Conservation (phyloP, 2,329 filamentous ascomycete genomes). For the Hymenotorrendiella dingleyae region DNA sequence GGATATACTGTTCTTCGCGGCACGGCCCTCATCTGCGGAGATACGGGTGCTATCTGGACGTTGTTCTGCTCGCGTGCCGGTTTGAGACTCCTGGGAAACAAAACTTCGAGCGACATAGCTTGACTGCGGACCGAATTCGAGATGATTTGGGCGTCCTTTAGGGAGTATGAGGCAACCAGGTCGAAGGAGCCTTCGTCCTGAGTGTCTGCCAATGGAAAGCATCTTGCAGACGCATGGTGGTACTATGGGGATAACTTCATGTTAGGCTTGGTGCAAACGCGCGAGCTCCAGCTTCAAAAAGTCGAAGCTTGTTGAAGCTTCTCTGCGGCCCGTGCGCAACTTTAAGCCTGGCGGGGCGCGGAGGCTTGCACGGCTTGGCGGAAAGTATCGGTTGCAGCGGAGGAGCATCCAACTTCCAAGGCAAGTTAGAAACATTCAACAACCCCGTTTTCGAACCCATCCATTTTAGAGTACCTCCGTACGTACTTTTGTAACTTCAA, state of each 20-base stretch:
- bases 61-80: no score
- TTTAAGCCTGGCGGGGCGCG: background rate
- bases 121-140: background rate
- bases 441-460: no score
- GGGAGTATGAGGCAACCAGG: background rate
- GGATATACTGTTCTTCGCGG: no score
- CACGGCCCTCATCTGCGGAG: no score
- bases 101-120: background rate
- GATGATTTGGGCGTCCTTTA: background rate
- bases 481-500: background rate
- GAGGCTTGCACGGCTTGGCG: no score
- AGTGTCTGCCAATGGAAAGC: constrained; percentile 12
- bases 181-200: constrained; percentile 6
- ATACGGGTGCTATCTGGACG: background rate
- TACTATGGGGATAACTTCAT: constrained; percentile 17
- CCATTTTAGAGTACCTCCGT: no score
- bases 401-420: no score
- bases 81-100: no score
- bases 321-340: background rate
- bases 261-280: background rate
- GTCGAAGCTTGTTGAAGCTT: background rate
- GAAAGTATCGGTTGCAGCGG: no score
- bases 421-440: no score
- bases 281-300: background rate
- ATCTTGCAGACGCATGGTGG: constrained; percentile 9